These are phyloP conservation scores for Chytriomyces confervae DNA, from an alignment of 192 early-diverging fungal genomes.

Conservation along the genomic window DNA sequence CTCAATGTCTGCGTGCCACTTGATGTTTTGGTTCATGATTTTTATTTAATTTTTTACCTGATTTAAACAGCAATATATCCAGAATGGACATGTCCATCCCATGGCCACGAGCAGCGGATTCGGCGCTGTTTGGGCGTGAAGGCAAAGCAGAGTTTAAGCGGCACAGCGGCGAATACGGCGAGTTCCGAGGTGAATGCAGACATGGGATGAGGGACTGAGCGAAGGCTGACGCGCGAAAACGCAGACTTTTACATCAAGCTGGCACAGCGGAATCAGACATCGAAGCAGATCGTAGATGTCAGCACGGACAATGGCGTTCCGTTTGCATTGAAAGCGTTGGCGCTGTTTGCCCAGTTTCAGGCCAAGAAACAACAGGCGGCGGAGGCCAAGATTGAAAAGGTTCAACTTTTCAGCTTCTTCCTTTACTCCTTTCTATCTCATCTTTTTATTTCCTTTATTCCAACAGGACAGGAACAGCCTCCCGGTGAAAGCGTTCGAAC, in stretches of 20 bases:
- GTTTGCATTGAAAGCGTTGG: slow-evolving; percentile 36
- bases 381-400: slow-evolving; percentile 55
- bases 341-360: slow-evolving; percentile 60
- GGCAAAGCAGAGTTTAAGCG: slow-evolving; percentile 11
- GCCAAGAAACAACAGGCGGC: slow-evolving; percentile 45
- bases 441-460: background rate
- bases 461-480: slow-evolving; percentile 57
- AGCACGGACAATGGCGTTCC: slow-evolving; percentile 4
- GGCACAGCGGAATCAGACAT: background rate
- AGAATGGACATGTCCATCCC: background rate
- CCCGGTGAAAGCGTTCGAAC: slow-evolving; percentile 68
- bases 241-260: slow-evolving; percentile 25
- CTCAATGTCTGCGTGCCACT: slow-evolving; percentile 54
- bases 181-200: slow-evolving; percentile 11
- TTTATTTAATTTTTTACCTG: background rate
- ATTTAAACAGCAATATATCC: too few relatives aligned
- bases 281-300: slow-evolving; percentile 14
- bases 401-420: slow-evolving; percentile 1
- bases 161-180: slow-evolving; percentile 18
- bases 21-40: slow-evolving; percentile 25
- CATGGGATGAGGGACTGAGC: background rate
- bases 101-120: slow-evolving; percentile 15
- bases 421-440: slow-evolving; percentile 1
- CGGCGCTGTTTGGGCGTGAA: slow-evolving; percentile 16
- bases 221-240: background rate